Evolutionary conservation across 1,284 basidiomycete species (phyloP).

Genomic region (Pulveroboletus sp.): DNA sequence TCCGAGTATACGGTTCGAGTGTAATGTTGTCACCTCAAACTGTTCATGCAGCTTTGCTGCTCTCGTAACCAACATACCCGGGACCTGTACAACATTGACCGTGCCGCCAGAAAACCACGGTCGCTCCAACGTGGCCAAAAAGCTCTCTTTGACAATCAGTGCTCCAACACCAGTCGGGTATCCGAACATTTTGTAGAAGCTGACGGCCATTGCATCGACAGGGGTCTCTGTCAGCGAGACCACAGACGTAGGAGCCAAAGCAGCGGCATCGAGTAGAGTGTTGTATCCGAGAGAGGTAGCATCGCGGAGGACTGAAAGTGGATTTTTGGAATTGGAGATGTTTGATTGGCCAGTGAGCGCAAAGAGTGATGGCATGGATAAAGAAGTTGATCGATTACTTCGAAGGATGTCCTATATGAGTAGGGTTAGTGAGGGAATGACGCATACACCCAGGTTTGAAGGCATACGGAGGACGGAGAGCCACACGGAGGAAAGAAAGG

Average conservation of each 20-base stretch:
- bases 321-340: conserved; percentile 67
- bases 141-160: conserved; percentile 70
- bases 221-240: conserved; percentile 65
- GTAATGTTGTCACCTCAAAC: conserved; percentile 61
- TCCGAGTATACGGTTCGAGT: not conserved
- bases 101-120: conserved; percentile 87
- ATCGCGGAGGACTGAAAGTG: conserved; percentile 56
- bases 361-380: conserved; percentile 58
- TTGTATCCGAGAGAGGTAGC: conserved; percentile 70
- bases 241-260: conserved; percentile 69
- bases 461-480: not conserved
- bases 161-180: conserved; percentile 85
- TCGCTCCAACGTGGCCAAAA: conserved; percentile 57
- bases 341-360: conserved; percentile 80
- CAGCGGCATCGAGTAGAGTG: conserved; percentile 77
- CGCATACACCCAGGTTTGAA: conserved; percentile 21
- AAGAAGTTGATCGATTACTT: conserved; percentile 43
- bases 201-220: conserved; percentile 79
- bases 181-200: conserved; percentile 89
- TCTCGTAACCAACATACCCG: conserved; percentile 65
- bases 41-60: conserved; percentile 63
- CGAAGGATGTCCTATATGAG: conserved; percentile 44
- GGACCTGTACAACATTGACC: conserved; percentile 79
- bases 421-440: conserved; percentile 4
- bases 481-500: no score